Evolutionary conservation across 2,329 filamentous ascomycete genomes (phyloP).

Genomic region (Arthrobotrys megalospora): DNA sequence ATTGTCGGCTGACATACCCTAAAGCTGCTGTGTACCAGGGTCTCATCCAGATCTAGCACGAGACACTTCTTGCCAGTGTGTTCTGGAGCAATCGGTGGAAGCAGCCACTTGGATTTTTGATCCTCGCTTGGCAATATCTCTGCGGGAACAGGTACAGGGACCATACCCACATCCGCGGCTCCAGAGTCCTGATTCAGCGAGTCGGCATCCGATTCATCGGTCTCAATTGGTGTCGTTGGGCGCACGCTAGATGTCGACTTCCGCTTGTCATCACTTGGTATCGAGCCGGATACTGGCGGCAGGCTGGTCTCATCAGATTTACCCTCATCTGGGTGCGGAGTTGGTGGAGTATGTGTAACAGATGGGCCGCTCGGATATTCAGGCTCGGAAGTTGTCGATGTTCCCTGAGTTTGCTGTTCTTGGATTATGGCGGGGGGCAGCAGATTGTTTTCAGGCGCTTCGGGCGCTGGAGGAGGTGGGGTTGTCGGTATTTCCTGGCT

Average conservation of each 20-base stretch:
- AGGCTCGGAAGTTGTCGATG: conserved; percentile 28
- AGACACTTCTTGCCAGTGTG: conserved; percentile 92
- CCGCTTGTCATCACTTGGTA: conserved; percentile 50
- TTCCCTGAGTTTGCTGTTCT: conserved; percentile 49
- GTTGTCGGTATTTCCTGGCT: conserved; percentile 42
- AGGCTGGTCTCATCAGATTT: conserved; percentile 39
- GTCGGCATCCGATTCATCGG: conserved; percentile 54
- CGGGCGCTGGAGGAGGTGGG: conserved; percentile 52
- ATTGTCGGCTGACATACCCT: conserved; percentile 76
- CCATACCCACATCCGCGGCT: conserved; percentile 52
- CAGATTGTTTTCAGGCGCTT: conserved; percentile 41
- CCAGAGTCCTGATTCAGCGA: conserved; percentile 37
- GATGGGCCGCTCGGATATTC: conserved; percentile 41
- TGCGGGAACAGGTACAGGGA: conserved; percentile 45
- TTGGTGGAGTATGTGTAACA: conserved; percentile 51
- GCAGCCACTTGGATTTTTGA: conserved; percentile 73
- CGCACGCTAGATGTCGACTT: conserved; percentile 53
- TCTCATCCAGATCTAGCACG: conserved; percentile 95
- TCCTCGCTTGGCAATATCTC: conserved; percentile 56
- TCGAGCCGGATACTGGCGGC: conserved; percentile 10
- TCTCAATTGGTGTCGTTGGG: conserved; percentile 54
- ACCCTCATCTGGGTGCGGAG: conserved; percentile 41
- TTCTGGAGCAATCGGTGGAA: conserved; percentile 85
- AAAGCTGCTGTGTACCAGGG: conserved; percentile 97
- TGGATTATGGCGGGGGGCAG: conserved; percentile 55